phyloP scores from a whole-genome alignment of 2,329 filamentous ascomycete species.

The Cyphellophora attinorum region DNA sequence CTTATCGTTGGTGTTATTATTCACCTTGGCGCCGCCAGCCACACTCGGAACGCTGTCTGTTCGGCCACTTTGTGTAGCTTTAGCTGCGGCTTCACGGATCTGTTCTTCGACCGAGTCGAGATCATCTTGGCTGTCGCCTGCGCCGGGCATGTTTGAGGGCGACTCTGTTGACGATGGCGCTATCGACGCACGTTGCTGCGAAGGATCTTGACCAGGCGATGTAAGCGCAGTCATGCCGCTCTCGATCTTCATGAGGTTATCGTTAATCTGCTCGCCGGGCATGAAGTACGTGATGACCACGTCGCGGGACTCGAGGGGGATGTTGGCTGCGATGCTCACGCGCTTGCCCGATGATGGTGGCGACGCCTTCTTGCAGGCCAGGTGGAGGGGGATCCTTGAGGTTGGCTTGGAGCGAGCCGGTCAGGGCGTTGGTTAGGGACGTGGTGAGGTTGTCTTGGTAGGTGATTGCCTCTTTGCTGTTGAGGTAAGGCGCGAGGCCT shows the following conservation, averaged over 20 bases:
- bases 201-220: conserved; percentile 21
- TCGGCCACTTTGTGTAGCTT: conserved; percentile 9
- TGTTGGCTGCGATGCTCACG: conserved; percentile 74
- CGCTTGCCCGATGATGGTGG: conserved; percentile 87
- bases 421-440: conserved; percentile 58
- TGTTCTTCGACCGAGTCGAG: conserved; percentile 12
- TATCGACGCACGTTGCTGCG: conserved; percentile 14
- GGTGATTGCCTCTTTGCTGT: conserved; percentile 54
- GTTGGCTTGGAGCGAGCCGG: conserved; percentile 60
- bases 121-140: conserved; percentile 15
- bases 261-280: conserved; percentile 61
- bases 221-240: conserved; percentile 52
- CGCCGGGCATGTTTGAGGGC: too few species aligned
- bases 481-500: conserved; percentile 65
- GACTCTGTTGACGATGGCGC: too few species aligned
- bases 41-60: conserved; percentile 14
- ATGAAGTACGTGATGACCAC: conserved; percentile 78
- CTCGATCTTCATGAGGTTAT: conserved; percentile 78
- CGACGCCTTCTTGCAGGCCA: conserved; percentile 77
- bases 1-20: conserved; percentile 4
- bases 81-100: conserved; percentile 14
- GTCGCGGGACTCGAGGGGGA: conserved; percentile 85
- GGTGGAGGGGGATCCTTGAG: conserved; percentile 66
- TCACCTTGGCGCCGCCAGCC: conserved; percentile 9
- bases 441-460: conserved; percentile 61